A percentile compares a stretch with the other conserved stretches of the same genome.
Conservation (phyloP, 371 early-diverging fungal species). For the Ordospora pajunii region DNA sequence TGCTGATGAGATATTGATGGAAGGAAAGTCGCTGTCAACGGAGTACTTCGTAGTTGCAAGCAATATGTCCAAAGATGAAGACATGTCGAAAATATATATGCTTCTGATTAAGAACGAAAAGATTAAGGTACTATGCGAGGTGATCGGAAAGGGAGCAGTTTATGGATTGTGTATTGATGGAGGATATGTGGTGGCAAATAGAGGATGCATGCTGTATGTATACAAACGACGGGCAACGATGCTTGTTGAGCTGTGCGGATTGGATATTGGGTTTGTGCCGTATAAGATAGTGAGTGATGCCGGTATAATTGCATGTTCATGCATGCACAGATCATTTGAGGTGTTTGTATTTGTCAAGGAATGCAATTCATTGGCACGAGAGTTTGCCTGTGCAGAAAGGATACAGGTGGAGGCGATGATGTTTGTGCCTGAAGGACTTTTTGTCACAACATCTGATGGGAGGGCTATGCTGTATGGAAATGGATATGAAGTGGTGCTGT, state of each 20-base stretch:
- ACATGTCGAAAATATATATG: background rate
- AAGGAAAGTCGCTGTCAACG: background rate
- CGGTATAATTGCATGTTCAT: background rate
- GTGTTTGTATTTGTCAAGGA: constrained; percentile 1
- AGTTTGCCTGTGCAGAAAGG: background rate
- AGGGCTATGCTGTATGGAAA: background rate
- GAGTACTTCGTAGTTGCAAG: background rate
- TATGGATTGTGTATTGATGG: background rate
- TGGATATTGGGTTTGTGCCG: background rate
- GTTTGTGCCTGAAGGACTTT: background rate
- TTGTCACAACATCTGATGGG: background rate
- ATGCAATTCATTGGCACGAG: background rate
- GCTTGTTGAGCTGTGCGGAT: background rate
- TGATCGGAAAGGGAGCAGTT: background rate
- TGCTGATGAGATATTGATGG: background rate
- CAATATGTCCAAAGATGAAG: background rate
- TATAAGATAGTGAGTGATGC: background rate
- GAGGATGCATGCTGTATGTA: background rate
- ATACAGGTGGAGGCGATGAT: background rate
- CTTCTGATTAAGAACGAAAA: background rate
- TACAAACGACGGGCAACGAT: background rate
- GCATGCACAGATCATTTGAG: background rate
- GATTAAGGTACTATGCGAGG: background rate
- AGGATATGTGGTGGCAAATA: background rate
- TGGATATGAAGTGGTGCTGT: background rate